These are phyloP conservation scores for Nakazawaea molendinolei DNA, from an alignment of 805 yeast genomes.

Conservation along the genomic window DNA sequence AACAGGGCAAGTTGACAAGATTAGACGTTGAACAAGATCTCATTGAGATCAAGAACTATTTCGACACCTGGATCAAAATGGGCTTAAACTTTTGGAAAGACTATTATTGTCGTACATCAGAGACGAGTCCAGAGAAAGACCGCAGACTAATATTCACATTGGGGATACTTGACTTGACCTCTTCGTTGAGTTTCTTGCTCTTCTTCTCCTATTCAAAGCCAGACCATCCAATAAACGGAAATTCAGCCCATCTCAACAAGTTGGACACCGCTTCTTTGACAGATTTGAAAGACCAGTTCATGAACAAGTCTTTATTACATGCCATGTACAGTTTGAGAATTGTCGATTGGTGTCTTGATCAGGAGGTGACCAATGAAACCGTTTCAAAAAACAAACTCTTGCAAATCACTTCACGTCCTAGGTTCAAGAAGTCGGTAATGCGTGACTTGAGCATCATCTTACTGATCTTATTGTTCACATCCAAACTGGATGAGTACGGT, in stretches of 20 bases:
- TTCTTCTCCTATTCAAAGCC: slow-evolving; percentile 7
- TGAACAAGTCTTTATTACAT: slow-evolving; percentile 3
- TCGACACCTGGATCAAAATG: neutral
- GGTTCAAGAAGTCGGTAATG: slow-evolving; percentile 7
- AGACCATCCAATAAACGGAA: slow-evolving; percentile 1
- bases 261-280: neutral
- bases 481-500: slow-evolving; percentile 3
- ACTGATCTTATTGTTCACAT: neutral
- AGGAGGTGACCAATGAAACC: neutral
- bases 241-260: neutral
- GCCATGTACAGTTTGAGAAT: slow-evolving; percentile 3
- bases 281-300: neutral
- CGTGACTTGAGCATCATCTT: neutral
- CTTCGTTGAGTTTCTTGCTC: slow-evolving; percentile 5
- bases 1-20: slow-evolving; percentile 3
- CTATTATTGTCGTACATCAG: neutral
- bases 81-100: slow-evolving; percentile 8
- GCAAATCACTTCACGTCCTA: slow-evolving; percentile 2
- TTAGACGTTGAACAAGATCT: slow-evolving; percentile 7
- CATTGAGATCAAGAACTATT: neutral
- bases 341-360: slow-evolving; percentile 4
- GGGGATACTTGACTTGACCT: slow-evolving; percentile 1
- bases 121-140: slow-evolving; percentile 2
- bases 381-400: slow-evolving; percentile 1
- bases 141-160: slow-evolving; percentile 2